Evolutionary conservation across 164 flowering plant genomes (phyloP).

Genomic region (Magnolia sinica): DNA sequence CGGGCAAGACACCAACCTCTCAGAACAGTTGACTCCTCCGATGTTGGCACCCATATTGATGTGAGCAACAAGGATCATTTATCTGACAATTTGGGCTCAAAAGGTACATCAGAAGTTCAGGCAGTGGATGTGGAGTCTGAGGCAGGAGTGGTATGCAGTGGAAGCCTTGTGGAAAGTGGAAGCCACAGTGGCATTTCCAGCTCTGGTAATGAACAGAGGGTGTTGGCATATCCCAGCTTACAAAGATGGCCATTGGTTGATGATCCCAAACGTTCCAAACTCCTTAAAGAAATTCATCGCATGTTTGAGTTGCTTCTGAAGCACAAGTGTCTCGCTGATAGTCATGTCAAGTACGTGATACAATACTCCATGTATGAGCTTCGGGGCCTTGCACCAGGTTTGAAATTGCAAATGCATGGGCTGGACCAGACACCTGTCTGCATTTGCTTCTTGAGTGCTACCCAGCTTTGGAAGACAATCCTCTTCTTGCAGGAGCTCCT

Average conservation of each 20-base stretch:
- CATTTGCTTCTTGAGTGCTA: constrained; percentile 79
- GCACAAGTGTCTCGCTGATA: constrained; percentile 68
- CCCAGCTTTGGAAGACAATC: constrained; percentile 65
- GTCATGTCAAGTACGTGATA: constrained; percentile 75
- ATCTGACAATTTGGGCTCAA: constrained; percentile 28
- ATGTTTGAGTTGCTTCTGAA: constrained; percentile 63
- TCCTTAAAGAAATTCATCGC: constrained; percentile 65
- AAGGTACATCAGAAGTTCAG: constrained; percentile 43
- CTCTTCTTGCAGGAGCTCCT: constrained; percentile 83
- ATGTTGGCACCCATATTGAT: constrained; percentile 20
- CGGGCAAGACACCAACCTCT: constrained; percentile 35
- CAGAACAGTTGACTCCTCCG: constrained; percentile 24
- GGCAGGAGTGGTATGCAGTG: constrained; percentile 27
- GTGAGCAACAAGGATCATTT: constrained; percentile 31
- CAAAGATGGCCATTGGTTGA: constrained; percentile 73
- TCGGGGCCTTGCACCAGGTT: constrained; percentile 51
- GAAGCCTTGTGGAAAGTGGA: constrained; percentile 22
- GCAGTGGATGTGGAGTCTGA: constrained; percentile 4
- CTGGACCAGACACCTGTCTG: constrained; percentile 74
- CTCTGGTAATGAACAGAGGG: constrained; percentile 29
- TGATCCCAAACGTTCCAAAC: constrained; percentile 72
- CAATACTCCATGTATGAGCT: constrained; percentile 75
- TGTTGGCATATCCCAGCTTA: constrained; percentile 24
- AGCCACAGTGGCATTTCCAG: constrained; percentile 26
- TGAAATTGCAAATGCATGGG: constrained; percentile 54